These are phyloP conservation scores for Cardamine occulta DNA, from an alignment of 345 rosid species.

Conservation along the genomic window DNA sequence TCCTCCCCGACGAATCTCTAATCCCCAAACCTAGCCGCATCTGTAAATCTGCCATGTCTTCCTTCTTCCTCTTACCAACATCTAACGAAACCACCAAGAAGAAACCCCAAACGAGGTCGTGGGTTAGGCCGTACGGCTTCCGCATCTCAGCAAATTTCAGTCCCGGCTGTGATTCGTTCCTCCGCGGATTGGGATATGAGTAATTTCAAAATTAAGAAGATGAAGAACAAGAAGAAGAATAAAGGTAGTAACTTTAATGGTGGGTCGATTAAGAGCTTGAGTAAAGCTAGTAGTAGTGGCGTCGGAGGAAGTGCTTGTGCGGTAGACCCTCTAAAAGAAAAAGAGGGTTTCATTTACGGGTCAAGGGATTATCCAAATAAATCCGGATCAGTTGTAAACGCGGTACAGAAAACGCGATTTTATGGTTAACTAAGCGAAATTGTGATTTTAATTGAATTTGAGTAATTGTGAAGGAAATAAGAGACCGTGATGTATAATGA, in stretches of 20 bases:
- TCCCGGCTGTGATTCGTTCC: slow-evolving; percentile 75
- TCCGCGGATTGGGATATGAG: slow-evolving; percentile 80
- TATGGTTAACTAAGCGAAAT: too few species aligned
- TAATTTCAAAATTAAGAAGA: slow-evolving; percentile 52
- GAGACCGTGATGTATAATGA: too few species aligned
- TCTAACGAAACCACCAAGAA: slow-evolving; percentile 48
- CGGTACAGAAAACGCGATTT: too few species aligned
- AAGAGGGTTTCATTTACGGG: too few species aligned
- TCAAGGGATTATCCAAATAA: too few species aligned
- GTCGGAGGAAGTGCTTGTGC: slow-evolving; percentile 43
- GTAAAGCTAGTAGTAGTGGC: slow-evolving; percentile 24
- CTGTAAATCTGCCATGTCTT: slow-evolving; percentile 44
- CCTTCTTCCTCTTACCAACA: slow-evolving; percentile 52
- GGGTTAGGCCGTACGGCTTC: slow-evolving; percentile 79
- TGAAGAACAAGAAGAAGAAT: slow-evolving; percentile 45
- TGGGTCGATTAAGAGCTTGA: slow-evolving; percentile 37
- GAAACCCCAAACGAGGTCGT: slow-evolving; percentile 58
- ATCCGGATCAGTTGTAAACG: too few species aligned
- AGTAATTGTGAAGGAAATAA: too few species aligned
- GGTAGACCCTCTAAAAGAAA: slow-evolving; percentile 6
- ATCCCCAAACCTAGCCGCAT: slow-evolving; percentile 48
- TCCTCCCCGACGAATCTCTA: slow-evolving; percentile 43
- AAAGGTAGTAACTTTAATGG: slow-evolving; percentile 11
- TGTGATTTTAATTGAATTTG: too few species aligned
- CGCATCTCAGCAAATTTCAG: slow-evolving; percentile 78